phyloP scores from a whole-genome alignment of 129 eudicot species.

The Artemisia annua region DNA sequence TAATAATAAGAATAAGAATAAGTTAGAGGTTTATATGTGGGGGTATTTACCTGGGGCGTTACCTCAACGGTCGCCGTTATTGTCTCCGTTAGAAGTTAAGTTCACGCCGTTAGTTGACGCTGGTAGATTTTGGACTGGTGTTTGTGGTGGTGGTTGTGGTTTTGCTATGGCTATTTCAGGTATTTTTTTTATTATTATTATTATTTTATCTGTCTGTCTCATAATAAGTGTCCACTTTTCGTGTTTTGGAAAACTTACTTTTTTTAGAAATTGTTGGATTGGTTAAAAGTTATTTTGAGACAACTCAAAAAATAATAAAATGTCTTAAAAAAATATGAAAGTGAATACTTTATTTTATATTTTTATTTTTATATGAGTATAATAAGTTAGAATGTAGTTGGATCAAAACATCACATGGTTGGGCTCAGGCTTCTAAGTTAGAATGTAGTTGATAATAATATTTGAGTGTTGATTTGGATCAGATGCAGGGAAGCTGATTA shows the following conservation, averaged over 20 bases:
- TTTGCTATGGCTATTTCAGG: slow-evolving; percentile 97
- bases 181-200: not conserved
- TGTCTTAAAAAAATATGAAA: too few species aligned
- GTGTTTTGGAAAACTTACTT: not conserved
- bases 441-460: too few species aligned
- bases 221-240: not conserved
- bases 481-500: slow-evolving; percentile 91
- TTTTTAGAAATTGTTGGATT: not conserved
- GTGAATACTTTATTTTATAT: too few species aligned
- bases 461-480: slow-evolving; percentile 3
- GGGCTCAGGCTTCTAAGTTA: too few species aligned
- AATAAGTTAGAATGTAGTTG: too few species aligned
- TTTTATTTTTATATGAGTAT: too few species aligned
- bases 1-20: slow-evolving; percentile 32
- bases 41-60: slow-evolving; percentile 94
- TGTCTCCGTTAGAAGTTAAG: slow-evolving; percentile 70
- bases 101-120: slow-evolving; percentile 52
- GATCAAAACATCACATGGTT: too few species aligned
- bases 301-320: too few species aligned
- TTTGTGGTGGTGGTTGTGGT: slow-evolving; percentile 99
- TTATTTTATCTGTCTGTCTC: too few species aligned
- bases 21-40: slow-evolving; percentile 69
- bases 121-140: slow-evolving; percentile 68
- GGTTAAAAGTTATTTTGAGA: too few species aligned
- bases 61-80: slow-evolving; percentile 88